Base-by-base conservation (phyloP, 2,329 filamentous ascomycete species). In the Curvularia lunata region DNA sequence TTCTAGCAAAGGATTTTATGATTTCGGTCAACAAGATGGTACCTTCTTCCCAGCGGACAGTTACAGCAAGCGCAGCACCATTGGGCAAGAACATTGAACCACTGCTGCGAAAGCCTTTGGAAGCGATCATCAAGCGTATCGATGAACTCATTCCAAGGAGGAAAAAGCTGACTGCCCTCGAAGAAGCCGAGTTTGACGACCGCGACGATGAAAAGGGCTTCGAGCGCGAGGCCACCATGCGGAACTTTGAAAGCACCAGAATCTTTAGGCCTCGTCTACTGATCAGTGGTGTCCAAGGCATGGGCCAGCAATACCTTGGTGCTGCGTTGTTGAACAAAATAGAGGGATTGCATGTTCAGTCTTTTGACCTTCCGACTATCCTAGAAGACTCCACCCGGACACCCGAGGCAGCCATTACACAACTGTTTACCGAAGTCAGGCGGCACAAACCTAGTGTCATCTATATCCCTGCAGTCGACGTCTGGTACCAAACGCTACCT, bases 1-100 rank as follows among this genome's bases (percentile, higher is more conserved):
- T 99, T 37, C 88, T 91, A 42, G 92, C 95, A 4, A 95, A 95
- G 54, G 95, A 99, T 76, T 99, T 99, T 70, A 97, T 97, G 90
- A 85, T 97, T 13, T 96, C 94, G 0, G 88, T 97, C 73, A 96
- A 97, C 80, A 96, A 96, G 78, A 92, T 99, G 79, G 86, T 97
- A 10, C 95, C 95, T 6, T 98, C 95, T 0, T 98, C 95, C 0
- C 92, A 98, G 75, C 85, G 95, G 61, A 94, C 94, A 46, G 88
- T 92, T 0, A 89, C 92, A 3, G 94, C 93, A 12, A 91, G 89
- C 12, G 93, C 94, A 51, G 85, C 89, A 13, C 90, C 94, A 0
- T 80, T 99, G 18, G 91, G 92, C 1, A 88, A 88, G 66, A 83
- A 85, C 10, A 85, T 99, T 49, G 91, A 93, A 70, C 93, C 95